These are phyloP conservation scores for Colletotrichum lentis DNA, from an alignment of 2,329 filamentous ascomycete genomes.

Conservation along the genomic window DNA sequence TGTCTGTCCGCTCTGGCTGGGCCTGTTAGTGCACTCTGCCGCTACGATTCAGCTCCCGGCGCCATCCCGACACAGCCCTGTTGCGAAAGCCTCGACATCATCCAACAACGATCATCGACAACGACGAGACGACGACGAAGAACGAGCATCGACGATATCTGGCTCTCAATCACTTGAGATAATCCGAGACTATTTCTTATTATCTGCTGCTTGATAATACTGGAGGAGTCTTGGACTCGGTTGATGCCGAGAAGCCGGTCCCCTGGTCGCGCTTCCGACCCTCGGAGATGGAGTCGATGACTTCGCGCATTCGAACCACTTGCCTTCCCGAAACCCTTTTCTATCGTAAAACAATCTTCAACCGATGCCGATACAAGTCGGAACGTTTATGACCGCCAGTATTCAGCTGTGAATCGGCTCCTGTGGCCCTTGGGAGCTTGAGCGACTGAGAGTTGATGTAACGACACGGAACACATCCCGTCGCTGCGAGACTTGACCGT, in stretches of 20 bases:
- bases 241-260: constrained; percentile 34
- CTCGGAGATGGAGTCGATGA: constrained; percentile 52
- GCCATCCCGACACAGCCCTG: constrained; percentile 26
- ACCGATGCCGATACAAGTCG: constrained; percentile 19
- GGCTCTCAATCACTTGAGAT: background rate
- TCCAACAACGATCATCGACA: constrained; percentile 10
- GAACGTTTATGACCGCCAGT: constrained; percentile 32
- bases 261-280: constrained; percentile 38
- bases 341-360: constrained; percentile 13
- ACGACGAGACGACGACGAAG: background rate
- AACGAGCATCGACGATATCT: constrained; percentile 1
- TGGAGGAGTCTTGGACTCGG: constrained; percentile 27
- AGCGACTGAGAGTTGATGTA: constrained; percentile 38
- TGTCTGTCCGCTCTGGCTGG: background rate
- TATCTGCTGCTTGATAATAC: background rate
- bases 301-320: constrained; percentile 32
- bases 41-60: constrained; percentile 25
- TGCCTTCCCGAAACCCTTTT: constrained; percentile 18
- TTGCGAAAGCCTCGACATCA: constrained; percentile 26
- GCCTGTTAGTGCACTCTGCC: constrained; percentile 32
- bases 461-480: constrained; percentile 33
- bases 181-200: background rate
- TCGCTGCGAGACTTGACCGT: constrained; percentile 43
- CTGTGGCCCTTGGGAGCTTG: constrained; percentile 30
- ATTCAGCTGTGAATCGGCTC: constrained; percentile 25